Base-by-base conservation (phyloP, 306 rosid species). In the Cucurbita argyrosperma region DNA sequence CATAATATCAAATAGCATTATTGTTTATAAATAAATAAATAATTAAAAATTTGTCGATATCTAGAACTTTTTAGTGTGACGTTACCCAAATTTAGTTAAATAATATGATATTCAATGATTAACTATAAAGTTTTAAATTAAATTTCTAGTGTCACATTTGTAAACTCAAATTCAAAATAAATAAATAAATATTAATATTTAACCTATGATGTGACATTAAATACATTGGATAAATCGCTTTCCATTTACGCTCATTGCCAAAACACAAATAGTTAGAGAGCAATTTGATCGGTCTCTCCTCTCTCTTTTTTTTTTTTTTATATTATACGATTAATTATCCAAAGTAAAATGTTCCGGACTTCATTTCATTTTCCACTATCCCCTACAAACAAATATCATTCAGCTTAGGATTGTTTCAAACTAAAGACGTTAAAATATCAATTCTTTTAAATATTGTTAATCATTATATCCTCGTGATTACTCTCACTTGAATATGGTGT, bases 221-320 rank as follows among this genome's bases (percentile, higher is more conserved):
- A 30, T 16, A 67, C 72, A 45, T 67, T 67, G 72, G 72, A 67
- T 45, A 11, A 67, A 67, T 67, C 72, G 72, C 56, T 67, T 67
- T 45, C 72, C 1, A 45, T 67, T 45, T 40, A 46, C 54, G 39
- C 42, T 46, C 38, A 47, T 45, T 5, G 15, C 54, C 40, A 67
- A 46, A 46, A 21, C 55, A 46, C 23, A 62, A 57, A 60, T 15
- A 38, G 16, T 38, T 19, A 18, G 72, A 66, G n/a, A 11, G 54
- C 53, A 46, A 66, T 66, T 43, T 43, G 72, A 15, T 66, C 19
- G 14, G 16, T 21, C 18, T 60, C 0, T 35, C 60, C 45, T 60
- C 45, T 60, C 13, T 4, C 5, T 54, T 55, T 16, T 50, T 54
- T 15, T 11, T 5, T 1, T n/a, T 53, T 0, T 59, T 35, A 11